Evolutionary conservation across 139 green algal genomes (phyloP), one percentile per base, ranked within the genome.

Genomic region (Medakamo hakoo): DNA sequence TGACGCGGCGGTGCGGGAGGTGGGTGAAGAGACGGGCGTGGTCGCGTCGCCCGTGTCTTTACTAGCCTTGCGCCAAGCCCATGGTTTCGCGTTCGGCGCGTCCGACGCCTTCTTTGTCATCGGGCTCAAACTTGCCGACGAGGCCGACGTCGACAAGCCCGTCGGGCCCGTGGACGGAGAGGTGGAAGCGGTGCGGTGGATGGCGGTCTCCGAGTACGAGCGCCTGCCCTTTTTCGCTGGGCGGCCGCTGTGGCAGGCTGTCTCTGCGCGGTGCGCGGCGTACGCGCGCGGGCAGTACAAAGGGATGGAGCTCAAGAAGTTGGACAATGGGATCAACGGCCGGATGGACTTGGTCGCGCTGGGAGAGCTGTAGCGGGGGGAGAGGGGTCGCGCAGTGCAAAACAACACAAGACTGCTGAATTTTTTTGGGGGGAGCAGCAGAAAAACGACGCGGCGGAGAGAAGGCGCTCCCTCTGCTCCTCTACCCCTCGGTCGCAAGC

Each of bases 81-180:
- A 95, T 63, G 81, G 81, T 49, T 84, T 92, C 58, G 72, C 71
- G 0, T 86, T 90, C 72, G 84, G 81, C 58, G 40, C 40, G 70
- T 78, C 58, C 9, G 86, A 94, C 71, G 56, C 91, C 64, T 94
- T 94, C 68, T 83, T 92, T 57, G 70, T 80, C 9, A 58, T 78
- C 2, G 77, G 63, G 0, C 65, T 82, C 1, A 63, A 70, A 32
- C 63, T 63, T 14, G 49, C 16, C 62, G 64, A 48, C 62, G 27
- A 60, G 48, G 24, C 32, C 21, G 30, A 18, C 28, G 16, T 30
- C 29, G 21, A 56, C 21, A 20, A 27, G 27, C 28, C 59, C 20
- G 58, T 90, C 24, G 62, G 63, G 23, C 57, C 82, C 29, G 81
- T 90, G 60, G 71, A 78, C 40, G 68, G 77, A 14, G 79, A 88